These are phyloP conservation scores for Parasarocladium wereldwijsianum DNA, from an alignment of 2,329 filamentous ascomycete genomes.

Conservation along the genomic window DNA sequence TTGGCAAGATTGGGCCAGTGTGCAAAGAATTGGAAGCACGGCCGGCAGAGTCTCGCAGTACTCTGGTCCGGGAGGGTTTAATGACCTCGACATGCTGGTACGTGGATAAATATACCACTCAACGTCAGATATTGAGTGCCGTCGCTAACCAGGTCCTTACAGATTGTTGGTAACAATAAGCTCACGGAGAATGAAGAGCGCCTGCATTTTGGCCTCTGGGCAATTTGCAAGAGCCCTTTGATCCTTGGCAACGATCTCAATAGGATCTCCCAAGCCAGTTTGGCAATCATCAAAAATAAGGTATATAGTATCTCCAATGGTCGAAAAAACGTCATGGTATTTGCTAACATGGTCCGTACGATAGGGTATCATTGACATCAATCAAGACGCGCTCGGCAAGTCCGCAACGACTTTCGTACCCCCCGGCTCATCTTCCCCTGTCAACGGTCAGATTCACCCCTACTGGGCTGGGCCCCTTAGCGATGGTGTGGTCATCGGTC, in stretches of 20 bases:
- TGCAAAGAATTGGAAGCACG: constrained; percentile 7
- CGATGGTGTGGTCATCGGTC: constrained; percentile 19
- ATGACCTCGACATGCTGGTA: constrained; percentile 15
- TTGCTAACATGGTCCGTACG: too few relatives aligned
- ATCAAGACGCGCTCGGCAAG: constrained; percentile 12
- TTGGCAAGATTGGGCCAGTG: constrained; percentile 9
- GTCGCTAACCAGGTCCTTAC: neutral
- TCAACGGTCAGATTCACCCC: constrained; percentile 22
- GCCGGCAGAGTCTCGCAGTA: constrained; percentile 8
- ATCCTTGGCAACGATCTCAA: constrained; percentile 12
- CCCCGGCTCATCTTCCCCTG: constrained; percentile 17
- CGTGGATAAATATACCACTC: neutral
- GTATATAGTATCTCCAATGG: too few relatives aligned
- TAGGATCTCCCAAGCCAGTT: constrained; percentile 9
- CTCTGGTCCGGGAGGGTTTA: constrained; percentile 13
- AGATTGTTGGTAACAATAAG: constrained; percentile 9
- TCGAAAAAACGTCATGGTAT: too few relatives aligned
- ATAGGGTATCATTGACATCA: constrained; percentile 10
- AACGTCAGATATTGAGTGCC: neutral
- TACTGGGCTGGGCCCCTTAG: constrained; percentile 25
- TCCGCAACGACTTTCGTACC: constrained; percentile 12
- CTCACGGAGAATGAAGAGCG: constrained; percentile 10
- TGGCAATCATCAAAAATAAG: constrained; percentile 11
- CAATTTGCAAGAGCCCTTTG: constrained; percentile 13
- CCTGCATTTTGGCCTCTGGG: constrained; percentile 15